Percentiles rank a stretch among this genome's conserved stretches.
Evolutionary conservation across 768 basidiomycete species (phyloP).

Genomic region (Tylopilus subfusipes): DNA sequence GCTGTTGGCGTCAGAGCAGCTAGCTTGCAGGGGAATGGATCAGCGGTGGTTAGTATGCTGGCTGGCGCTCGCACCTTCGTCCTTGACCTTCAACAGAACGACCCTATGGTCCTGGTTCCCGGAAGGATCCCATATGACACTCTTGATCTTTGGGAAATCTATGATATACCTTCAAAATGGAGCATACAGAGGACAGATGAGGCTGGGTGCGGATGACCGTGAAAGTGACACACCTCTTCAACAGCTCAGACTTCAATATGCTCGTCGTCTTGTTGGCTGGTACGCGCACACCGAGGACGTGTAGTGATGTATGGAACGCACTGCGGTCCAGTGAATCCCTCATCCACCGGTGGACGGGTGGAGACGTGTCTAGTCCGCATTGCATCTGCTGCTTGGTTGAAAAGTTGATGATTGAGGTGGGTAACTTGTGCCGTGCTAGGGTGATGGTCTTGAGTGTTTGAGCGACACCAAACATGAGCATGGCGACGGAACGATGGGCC

Average conservation of each 20-base stretch:
- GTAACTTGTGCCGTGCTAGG: slow-evolving; percentile 1
- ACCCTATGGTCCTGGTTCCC: slow-evolving; percentile 52
- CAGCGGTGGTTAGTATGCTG: neutral
- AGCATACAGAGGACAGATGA: slow-evolving; percentile 8
- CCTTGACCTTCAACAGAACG: slow-evolving; percentile 59
- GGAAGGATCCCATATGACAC: slow-evolving; percentile 50
- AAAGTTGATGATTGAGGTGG: neutral
- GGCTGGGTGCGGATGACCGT: neutral
- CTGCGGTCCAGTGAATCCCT: slow-evolving; percentile 53
- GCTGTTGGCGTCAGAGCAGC: slow-evolving; percentile 63
- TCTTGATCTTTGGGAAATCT: slow-evolving; percentile 65
- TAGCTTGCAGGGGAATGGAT: slow-evolving; percentile 42
- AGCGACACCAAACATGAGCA: slow-evolving; percentile 17
- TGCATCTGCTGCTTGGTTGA: slow-evolving; percentile 14
- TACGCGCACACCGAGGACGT: slow-evolving; percentile 66
- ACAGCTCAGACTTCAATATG: slow-evolving; percentile 53
- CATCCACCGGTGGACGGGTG: slow-evolving; percentile 51
- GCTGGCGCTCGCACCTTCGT: slow-evolving; percentile 49
- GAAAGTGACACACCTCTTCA: slow-evolving; percentile 51
- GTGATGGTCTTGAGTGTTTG: slow-evolving; percentile 6
- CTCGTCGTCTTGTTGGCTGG: slow-evolving; percentile 51
- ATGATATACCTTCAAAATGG: slow-evolving; percentile 49
- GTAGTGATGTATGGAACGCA: slow-evolving; percentile 62
- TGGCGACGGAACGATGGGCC: neutral
- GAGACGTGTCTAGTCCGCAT: slow-evolving; percentile 34